phyloP scores from a whole-genome alignment of 257 asterid species.

The Solanum ossicruentum region DNA sequence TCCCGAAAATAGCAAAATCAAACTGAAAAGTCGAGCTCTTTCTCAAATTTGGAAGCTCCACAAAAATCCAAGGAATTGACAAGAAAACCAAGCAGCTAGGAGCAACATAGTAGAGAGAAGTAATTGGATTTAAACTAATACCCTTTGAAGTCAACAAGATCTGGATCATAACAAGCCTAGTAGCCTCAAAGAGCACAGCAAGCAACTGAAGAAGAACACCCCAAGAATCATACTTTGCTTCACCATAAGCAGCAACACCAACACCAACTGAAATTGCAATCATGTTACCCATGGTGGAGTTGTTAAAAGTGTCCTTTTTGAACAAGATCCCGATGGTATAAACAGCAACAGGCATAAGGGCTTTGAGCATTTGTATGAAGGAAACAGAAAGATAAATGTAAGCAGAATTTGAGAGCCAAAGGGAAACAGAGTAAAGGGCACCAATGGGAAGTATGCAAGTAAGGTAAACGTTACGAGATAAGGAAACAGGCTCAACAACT shows the following conservation, averaged over 20 bases:
- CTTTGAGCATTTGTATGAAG: slow-evolving; percentile 5
- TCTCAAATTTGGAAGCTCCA: slow-evolving; percentile 7
- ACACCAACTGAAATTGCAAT: neutral
- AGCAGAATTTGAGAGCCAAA: slow-evolving; percentile 6
- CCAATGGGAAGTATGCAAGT: slow-evolving; percentile 6
- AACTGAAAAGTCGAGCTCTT: slow-evolving; percentile 1
- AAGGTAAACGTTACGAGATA: slow-evolving; percentile 3
- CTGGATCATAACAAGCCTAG: slow-evolving; percentile 4
- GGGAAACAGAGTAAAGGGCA: neutral
- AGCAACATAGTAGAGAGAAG: slow-evolving; percentile 3
- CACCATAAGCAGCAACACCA: slow-evolving; percentile 4
- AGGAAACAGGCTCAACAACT: slow-evolving; percentile 3
- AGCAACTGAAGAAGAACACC: neutral
- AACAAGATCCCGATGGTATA: slow-evolving; percentile 3
- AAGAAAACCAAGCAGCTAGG: slow-evolving; percentile 1
- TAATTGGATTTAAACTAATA: neutral
- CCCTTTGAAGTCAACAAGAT: slow-evolving; percentile 5
- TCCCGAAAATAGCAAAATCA: slow-evolving; percentile 8
- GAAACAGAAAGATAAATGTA: slow-evolving; percentile 2
- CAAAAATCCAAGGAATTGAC: slow-evolving; percentile 3
- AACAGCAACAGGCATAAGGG: slow-evolving; percentile 8
- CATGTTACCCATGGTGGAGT: neutral
- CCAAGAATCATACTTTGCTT: slow-evolving; percentile 6
- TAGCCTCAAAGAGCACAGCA: slow-evolving; percentile 1
- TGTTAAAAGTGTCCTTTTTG: neutral